A percentile compares a stretch with the other conserved stretches of the same genome.
Evolutionary conservation across 2,329 filamentous ascomycete species (phyloP).

Genomic region (Botrytis squamosa): DNA sequence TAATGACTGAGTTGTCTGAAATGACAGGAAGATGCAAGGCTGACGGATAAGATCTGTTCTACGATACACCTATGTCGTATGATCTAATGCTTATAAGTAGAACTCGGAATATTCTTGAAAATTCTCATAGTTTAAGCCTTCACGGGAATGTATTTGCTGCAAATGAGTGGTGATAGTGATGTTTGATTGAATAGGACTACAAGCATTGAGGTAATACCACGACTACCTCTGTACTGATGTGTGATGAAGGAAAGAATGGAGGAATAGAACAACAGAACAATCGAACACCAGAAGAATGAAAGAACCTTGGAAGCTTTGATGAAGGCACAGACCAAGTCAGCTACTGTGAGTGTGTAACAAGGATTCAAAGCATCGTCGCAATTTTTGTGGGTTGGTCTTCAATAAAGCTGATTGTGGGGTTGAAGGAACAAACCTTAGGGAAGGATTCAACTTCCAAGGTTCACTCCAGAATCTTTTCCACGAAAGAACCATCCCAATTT

Average conservation of each 20-base stretch:
- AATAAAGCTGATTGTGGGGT: slow-evolving; percentile 17
- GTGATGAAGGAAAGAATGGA: not conserved
- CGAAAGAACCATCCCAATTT: not conserved
- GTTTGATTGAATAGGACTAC: not conserved
- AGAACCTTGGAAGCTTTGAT: not conserved
- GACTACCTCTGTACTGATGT: not conserved
- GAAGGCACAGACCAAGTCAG: slow-evolving; percentile 4
- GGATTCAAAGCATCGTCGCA: slow-evolving; percentile 9
- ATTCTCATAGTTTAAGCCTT: not conserved
- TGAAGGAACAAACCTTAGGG: not conserved
- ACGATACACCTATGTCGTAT: not conserved
- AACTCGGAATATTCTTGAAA: not conserved
- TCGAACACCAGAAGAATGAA: not conserved
- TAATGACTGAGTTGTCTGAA: not conserved
- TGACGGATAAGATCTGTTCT: not conserved
- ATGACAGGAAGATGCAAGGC: not conserved
- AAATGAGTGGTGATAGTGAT: not conserved
- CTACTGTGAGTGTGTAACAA: not conserved
- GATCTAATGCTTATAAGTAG: not conserved
- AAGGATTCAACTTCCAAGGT: slow-evolving; percentile 12
- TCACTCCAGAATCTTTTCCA: slow-evolving; percentile 12
- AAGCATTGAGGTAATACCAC: not conserved
- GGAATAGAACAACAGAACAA: not conserved
- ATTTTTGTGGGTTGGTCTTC: slow-evolving; percentile 3
- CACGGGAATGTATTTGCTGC: not conserved